Base-by-base conservation (phyloP, 495 filamentous ascomycete genomes). In the Pseudevernia furfuracea region DNA sequence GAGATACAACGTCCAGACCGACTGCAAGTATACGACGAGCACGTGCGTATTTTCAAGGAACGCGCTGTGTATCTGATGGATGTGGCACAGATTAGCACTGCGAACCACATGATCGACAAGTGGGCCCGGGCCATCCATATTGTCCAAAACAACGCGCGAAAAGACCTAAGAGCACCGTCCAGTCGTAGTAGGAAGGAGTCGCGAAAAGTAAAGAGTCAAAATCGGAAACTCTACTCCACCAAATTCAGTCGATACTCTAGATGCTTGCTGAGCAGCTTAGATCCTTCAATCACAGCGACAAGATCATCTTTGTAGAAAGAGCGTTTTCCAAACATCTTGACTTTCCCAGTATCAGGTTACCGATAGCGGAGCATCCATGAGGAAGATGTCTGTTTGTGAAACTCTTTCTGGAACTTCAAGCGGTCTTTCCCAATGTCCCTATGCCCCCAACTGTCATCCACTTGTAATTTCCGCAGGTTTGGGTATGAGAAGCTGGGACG, bases 341-440 rank as follows among this genome's bases (percentile, higher is more conserved):
- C 1, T 7, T 7, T 55, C 28, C 15, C 3, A 19, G 1, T 1
- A 34, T 30, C 1, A 38, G 37, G 39, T 46, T 39, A 68, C 46
- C 59, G 34, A 52, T 68, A 68, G 8, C 67, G 62, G 41, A 58
- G 53, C 67, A 68, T 65, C 67, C 67, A 68, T n/a, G 62, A 59
- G 0, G 61, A 34, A 14, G 62, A 57, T 14, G 66, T 60, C 59
- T 68, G 67, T 60, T 68, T 65, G 34, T 68, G 67, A 46, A 65
- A 68, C 23, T 68, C 67, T 57, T 63, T 61, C 55, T 68, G 67
- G 43, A 68, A 68, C 39, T 66, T 66, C 58, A 68, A 19, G 19
- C 67, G 58, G 25, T 68, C 67, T 41, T 68, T 57, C 21, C 67
- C 67, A 46, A 68, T 68, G 32, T 66, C 64, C 34, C 59, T 63